phyloP scores from a whole-genome alignment of 495 filamentous ascomycete genomes.

The Penicillium malachiteum region DNA sequence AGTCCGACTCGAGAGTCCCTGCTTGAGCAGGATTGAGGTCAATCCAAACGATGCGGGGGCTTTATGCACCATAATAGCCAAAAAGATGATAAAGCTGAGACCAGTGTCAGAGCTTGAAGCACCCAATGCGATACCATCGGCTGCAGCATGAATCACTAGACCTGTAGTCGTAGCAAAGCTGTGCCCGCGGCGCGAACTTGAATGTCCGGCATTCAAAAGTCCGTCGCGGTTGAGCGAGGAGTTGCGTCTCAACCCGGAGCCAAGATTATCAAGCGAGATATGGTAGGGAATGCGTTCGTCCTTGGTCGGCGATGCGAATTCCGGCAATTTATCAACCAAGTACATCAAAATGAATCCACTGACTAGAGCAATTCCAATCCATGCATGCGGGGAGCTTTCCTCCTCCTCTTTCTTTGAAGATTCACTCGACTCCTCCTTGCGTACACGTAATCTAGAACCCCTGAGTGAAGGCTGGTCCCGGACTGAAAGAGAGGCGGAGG shows the following conservation, averaged over 20 bases:
- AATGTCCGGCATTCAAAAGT: conserved; percentile 33
- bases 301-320: conserved; percentile 59
- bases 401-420: conserved; percentile 24
- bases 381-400: conserved; percentile 59
- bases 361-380: conserved; percentile 82
- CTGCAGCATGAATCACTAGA: conserved; percentile 91
- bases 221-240: conserved; percentile 48
- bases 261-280: conserved; percentile 80
- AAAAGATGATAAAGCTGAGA: conserved; percentile 83
- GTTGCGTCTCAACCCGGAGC: conserved; percentile 52
- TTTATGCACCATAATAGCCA: conserved; percentile 97
- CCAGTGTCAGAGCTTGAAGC: conserved; percentile 75
- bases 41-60: conserved; percentile 94
- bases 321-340: conserved; percentile 85
- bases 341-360: conserved; percentile 96
- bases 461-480: conserved; percentile 7
- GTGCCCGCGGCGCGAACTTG: conserved; percentile 33
- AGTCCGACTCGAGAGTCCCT: conserved; percentile 80
- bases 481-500: conserved; percentile 5
- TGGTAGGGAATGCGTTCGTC: conserved; percentile 58
- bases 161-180: conserved; percentile 79
- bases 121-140: conserved; percentile 95
- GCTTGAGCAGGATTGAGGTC: conserved; percentile 82
- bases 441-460: conserved; percentile 10
- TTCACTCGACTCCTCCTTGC: conserved; percentile 43